Conservation (phyloP, 768 basidiomycete genomes). For the Boletus rex-veris region DNA sequence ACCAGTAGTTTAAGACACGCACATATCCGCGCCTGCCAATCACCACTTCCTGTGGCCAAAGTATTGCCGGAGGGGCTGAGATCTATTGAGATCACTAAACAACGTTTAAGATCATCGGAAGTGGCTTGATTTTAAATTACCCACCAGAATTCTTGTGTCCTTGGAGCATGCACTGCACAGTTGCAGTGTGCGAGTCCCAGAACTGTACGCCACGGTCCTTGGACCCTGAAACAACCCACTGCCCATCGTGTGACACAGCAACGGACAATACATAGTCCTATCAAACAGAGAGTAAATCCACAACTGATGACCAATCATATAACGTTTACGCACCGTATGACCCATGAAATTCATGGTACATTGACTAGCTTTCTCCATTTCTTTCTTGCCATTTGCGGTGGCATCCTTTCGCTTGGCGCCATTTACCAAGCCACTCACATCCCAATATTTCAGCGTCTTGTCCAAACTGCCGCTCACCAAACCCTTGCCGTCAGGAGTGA, state of each 20-base stretch:
- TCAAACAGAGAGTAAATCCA: not conserved
- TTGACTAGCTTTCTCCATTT: conserved; percentile 45
- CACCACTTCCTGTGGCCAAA: conserved; percentile 68
- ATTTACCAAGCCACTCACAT: conserved; percentile 45
- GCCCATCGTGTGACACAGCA: conserved; percentile 85
- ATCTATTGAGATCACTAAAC: conserved; percentile 67
- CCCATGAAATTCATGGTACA: conserved; percentile 87
- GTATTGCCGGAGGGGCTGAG: conserved; percentile 57
- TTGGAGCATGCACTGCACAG: conserved; percentile 92
- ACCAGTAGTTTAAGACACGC: conserved; percentile 20
- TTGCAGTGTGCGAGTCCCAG: conserved; percentile 76
- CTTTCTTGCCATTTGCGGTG: conserved; percentile 45
- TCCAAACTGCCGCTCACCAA: conserved; percentile 91
- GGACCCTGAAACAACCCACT: conserved; percentile 92
- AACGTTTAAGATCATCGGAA: conserved; percentile 7
- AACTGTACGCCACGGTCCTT: conserved; percentile 97
- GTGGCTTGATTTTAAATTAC: conserved; percentile 18
- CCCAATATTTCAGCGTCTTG: conserved; percentile 87
- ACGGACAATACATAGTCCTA: conserved; percentile 74
- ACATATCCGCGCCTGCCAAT: conserved; percentile 72
- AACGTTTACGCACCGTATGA: conserved; percentile 59
- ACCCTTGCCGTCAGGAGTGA: conserved; percentile 86
- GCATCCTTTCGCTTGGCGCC: conserved; percentile 32
- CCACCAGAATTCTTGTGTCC: conserved; percentile 63
- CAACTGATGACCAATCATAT: not conserved